Evolutionary conservation across 139 green algal genomes (phyloP).

Genomic region (Chlamydomonas sp.): DNA sequence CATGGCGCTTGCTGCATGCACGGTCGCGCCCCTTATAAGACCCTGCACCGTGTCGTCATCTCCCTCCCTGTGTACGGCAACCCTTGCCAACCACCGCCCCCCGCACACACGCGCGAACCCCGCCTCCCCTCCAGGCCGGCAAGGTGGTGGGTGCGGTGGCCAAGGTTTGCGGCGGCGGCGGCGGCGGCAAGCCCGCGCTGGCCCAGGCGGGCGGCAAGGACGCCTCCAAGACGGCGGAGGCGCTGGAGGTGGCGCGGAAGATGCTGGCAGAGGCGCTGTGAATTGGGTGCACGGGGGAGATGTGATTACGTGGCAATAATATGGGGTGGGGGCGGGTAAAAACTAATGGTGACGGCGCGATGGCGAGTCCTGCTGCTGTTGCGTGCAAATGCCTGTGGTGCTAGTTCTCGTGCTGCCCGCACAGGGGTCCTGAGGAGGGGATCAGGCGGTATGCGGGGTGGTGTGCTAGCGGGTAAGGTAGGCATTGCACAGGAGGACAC

Average conservation of each 20-base stretch:
- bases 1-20: neutral
- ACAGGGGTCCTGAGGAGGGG: too few species aligned
- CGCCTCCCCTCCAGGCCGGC: slow-evolving; percentile 78
- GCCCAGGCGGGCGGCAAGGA: slow-evolving; percentile 92
- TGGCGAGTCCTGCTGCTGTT: too few species aligned
- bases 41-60: neutral
- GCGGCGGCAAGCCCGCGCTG: slow-evolving; percentile 88
- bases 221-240: slow-evolving; percentile 60
- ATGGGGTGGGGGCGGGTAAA: too few species aligned
- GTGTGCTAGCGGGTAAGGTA: too few species aligned
- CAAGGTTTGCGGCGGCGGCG: slow-evolving; percentile 91
- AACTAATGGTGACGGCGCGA: too few species aligned
- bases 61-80: neutral
- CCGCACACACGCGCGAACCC: slow-evolving; percentile 37
- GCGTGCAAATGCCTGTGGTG: too few species aligned
- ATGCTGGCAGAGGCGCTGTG: slow-evolving; percentile 49
- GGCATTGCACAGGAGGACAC: too few species aligned
- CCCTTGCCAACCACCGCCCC: slow-evolving; percentile 29
- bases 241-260: slow-evolving; percentile 55
- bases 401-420: too few species aligned
- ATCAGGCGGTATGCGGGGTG: too few species aligned
- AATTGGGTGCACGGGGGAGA: neutral
- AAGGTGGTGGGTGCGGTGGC: slow-evolving; percentile 87
- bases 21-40: neutral
- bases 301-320: too few species aligned